These are phyloP conservation scores for Metschnikowia orientalis DNA, from an alignment of 805 yeast genomes.

Conservation along the genomic window DNA sequence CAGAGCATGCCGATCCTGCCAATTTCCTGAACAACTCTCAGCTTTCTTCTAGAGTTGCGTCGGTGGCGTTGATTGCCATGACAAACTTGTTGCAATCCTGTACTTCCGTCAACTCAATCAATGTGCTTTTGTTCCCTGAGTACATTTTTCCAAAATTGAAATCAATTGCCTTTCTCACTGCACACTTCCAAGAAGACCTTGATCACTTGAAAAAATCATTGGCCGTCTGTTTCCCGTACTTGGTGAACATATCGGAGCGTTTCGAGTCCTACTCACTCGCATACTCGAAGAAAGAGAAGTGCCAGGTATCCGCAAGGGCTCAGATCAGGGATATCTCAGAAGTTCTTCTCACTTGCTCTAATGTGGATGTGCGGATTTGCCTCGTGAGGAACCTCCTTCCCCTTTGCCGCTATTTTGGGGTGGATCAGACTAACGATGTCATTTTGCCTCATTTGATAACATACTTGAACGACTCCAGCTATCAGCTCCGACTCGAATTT, in stretches of 20 bases:
- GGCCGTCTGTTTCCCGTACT: slow-evolving; percentile 67
- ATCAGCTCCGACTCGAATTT: slow-evolving; percentile 63
- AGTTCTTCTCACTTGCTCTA: slow-evolving; percentile 64
- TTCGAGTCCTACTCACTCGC: slow-evolving; percentile 30
- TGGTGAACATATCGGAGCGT: slow-evolving; percentile 61
- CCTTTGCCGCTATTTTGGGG: slow-evolving; percentile 76
- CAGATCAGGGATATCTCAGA: slow-evolving; percentile 66
- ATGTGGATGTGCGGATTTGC: slow-evolving; percentile 62
- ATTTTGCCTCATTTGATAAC: slow-evolving; percentile 88
- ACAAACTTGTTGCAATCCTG: slow-evolving; percentile 67
- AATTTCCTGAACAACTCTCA: slow-evolving; percentile 5
- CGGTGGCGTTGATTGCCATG: slow-evolving; percentile 57
- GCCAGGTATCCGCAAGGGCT: slow-evolving; percentile 9
- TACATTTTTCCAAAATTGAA: slow-evolving; percentile 70
- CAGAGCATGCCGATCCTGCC: slow-evolving; percentile 4
- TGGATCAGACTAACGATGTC: slow-evolving; percentile 82
- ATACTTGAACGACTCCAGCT: slow-evolving; percentile 75
- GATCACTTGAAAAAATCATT: slow-evolving; percentile 50
- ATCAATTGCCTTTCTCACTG: slow-evolving; percentile 23
- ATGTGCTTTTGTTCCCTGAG: slow-evolving; percentile 74
- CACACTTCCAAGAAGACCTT: slow-evolving; percentile 22
- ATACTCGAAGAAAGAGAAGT: slow-evolving; percentile 23
- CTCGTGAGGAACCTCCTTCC: slow-evolving; percentile 69
- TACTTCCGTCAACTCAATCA: slow-evolving; percentile 64
- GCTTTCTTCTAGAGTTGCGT: slow-evolving; percentile 57